Base-by-base conservation (phyloP, 1,284 basidiomycete species). In the Melampsora larici-populina region DNA sequence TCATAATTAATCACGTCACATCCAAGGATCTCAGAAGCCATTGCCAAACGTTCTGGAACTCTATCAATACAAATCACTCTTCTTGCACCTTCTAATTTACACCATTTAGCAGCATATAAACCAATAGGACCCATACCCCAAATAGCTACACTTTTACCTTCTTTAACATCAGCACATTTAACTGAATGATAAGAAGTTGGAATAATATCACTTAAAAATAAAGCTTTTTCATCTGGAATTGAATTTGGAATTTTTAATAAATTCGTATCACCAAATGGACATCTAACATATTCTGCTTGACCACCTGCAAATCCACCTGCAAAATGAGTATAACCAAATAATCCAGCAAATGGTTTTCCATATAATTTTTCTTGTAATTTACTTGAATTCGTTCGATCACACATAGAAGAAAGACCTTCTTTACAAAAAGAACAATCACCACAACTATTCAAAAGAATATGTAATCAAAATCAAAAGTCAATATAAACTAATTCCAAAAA, bases 91-190 rank as follows among this genome's bases (percentile, higher is more conserved):
- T 58, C 26, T n/a, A 58, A 58, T 29, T 29, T 24, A 58, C n/a
- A n/a, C 21, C 21, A 58, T 58, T 58, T 58, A n/a, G 21, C n/a
- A n/a, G 55, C 55, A n/a, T 79, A 78, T 21, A 79, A 79, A 5
- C 81, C 81, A 64, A 82, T 79, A 0, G 81, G 81, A 0, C 81
- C 81, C 1, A 80, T 79, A 18, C 81, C 81, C 79, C 79, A 81
- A 55, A 82, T 73, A 40, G 78, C 80, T 2, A 79, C 81, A 3
- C 79, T 81, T 55, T 81, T 74, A 65, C 81, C 81, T 40, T 80
- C 64, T 65, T 82, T 33, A 70, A 82, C 80, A 49, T 40, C 74
- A 31, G 79, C 79, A 48, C 81, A 80, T 49, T 80, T 78, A 18
- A 78, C 15, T 80, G 81, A 5, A n/a, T 29, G 26, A 29, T 24